A percentile compares a stretch with the other conserved stretches of the same genome.
phyloP scores from a whole-genome alignment of 306 rosid genomes.

The Vigna reflexopilosa region DNA sequence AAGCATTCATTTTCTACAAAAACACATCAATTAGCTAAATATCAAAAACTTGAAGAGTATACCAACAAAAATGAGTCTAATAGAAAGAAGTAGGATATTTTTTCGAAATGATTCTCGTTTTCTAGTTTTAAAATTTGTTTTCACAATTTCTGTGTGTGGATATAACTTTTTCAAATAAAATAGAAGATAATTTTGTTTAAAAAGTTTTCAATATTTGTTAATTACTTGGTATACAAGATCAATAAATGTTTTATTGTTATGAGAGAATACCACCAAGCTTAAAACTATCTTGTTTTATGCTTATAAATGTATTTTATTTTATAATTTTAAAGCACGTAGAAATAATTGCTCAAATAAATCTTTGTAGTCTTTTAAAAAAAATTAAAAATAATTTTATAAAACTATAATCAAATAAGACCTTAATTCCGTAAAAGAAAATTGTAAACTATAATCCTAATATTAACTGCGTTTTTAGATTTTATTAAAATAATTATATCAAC shows the following conservation, averaged over 20 bases:
- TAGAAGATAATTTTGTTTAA: no score
- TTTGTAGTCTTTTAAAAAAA: no score
- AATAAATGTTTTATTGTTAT: neutral
- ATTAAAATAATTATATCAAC: no score
- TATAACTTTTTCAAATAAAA: no score
- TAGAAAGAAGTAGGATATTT: neutral
- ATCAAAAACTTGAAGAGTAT: neutral
- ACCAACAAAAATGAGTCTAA: neutral
- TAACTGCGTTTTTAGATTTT: no score
- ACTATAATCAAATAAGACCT: no score
- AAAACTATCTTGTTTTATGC: neutral
- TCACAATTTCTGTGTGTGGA: neutral
- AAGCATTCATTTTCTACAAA: neutral
- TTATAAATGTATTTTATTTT: no score
- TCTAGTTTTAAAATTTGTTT: neutral
- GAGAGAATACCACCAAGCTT: neutral
- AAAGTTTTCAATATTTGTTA: neutral
- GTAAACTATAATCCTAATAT: no score
- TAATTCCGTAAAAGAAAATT: no score
- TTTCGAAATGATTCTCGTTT: neutral
- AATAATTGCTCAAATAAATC: no score
- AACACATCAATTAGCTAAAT: neutral
- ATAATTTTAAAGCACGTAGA: no score
- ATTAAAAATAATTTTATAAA: no score
- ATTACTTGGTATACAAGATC: neutral